Base-by-base conservation (phyloP, 2,329 filamentous ascomycete species). In the Diaporthe humulicola region DNA sequence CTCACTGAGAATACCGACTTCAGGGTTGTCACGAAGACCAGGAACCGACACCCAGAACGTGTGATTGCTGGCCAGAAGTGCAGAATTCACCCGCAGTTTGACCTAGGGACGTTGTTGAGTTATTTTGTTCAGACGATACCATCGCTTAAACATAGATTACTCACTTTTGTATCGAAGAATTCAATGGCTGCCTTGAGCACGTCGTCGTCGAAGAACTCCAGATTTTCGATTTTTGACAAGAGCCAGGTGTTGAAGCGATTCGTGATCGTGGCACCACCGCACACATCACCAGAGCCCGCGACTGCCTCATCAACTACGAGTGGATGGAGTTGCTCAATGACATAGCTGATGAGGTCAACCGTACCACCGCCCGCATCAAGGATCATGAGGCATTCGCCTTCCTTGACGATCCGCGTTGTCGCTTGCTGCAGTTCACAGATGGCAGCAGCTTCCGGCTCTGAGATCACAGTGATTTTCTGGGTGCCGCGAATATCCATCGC, bases 361-460 rank as follows among this genome's bases (percentile, higher is more conserved):
- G 88, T 89, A 33, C 88, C 88, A 45, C 88, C 88, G 15, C 88
- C 88, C 28, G 88, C 88, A 77, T 90, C 88, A 52, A 88, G 88
- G 3, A 90, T 84, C 19, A 90, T 86, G 69, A 90, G 88, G 25
- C 84, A 86, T 52, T 88, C 86, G 33, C 85, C 86, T 17, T 85
- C 78, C 75, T 86, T 81, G 54, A 88, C 78, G 1, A 83, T 84
- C 30, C 85, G 82, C 1, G 83, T 83, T 30, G 85, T 83, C 6
- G 88, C 80, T 12, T 84, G 84, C 70, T 86, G 84, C 7, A 90
- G 81, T 0, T 87, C 85, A 77, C 88, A 88, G 30, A 88, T 81
- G 4, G 88, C 88, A 12, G 88, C 88, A 12, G 88, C 88, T 81
- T 90, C 88, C 22, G 88, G 88, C 74, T 90, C 88, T 0, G 87